Evolutionary conservation across 805 yeast species (phyloP), one percentile per base, ranked within the genome.

Genomic region (Tetrapisispora iriomotensis): DNA sequence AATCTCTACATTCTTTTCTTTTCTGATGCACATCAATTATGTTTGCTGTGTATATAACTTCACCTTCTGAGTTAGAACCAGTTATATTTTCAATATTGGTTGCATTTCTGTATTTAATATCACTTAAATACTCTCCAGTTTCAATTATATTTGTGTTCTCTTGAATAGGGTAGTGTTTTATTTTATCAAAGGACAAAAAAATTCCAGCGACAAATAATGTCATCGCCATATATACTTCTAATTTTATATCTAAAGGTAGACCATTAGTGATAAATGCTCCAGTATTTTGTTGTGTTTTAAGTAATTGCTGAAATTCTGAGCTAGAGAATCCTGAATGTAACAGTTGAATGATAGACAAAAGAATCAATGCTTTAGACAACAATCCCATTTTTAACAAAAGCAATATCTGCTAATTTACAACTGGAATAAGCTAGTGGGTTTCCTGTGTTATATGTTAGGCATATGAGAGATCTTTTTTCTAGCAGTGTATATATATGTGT

Each of bases 251-350:
- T 19, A 39, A 25, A 13, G 65, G 64, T 27, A 59, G 31, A 10
- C 21, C 25, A 7, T 28, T 19, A 10, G 14, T 21, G 2, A 18
- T 20, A 4, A 14, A 20, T 9, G 39, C 18, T 13, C 36, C 18
- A 2, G 42, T n/a, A 30, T 38, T 30, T 3, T 43, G 44, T 9
- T 45, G 34, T 4, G 44, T 27, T 29, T 44, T 50, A 23, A 50
- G n/a, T 17, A 56, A 34, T 32, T 50, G 56, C 36, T 56, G 51
- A 37, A 53, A 61, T 40, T 60, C 63, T 40, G 55, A 57, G 19
- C 61, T 57, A 8, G 63, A 57, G 37, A 54, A 58, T 1, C 56
- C 64, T 7, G 64, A 45, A 42, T 61, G 65, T 3, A 52, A 24
- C 4, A 57, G 36, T 21, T 44, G 48, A 17, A 48, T 20, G 4